Evolutionary conservation across 768 basidiomycete species (phyloP).

Genomic region (Trametes meyenii): DNA sequence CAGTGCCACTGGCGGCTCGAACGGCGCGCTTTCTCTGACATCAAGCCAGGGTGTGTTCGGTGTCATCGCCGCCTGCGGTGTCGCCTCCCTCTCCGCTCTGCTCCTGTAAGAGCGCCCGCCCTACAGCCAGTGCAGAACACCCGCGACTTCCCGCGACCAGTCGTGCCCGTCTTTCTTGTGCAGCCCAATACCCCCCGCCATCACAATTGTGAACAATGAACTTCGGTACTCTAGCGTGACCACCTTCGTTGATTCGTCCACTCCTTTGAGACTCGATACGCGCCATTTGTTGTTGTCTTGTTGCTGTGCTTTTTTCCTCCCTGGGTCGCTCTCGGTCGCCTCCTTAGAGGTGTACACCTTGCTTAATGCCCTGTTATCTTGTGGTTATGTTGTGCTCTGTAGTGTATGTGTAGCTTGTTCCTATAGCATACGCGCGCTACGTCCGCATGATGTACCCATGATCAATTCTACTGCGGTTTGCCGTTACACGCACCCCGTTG

Average conservation of each 20-base stretch:
- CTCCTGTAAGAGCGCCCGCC: conserved; percentile 18
- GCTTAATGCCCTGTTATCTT: not conserved
- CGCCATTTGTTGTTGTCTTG: not conserved
- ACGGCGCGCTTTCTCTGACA: conserved; percentile 13
- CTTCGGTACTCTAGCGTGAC: conserved; percentile 3
- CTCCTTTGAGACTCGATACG: conserved; percentile 3
- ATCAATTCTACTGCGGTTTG: not conserved
- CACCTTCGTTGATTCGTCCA: conserved; percentile 15
- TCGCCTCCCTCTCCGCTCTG: conserved; percentile 28
- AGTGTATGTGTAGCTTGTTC: conserved; percentile 13
- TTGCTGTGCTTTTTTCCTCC: conserved; percentile 3
- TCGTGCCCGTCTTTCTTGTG: conserved; percentile 6
- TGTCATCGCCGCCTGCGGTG: conserved; percentile 27
- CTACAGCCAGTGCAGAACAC: not conserved
- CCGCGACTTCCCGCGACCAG: not conserved
- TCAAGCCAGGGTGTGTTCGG: conserved; percentile 22
- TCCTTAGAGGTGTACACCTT: conserved; percentile 5
- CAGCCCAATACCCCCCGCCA: conserved; percentile 7
- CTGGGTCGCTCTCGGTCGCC: conserved; percentile 6
- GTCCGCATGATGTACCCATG: conserved; percentile 15
- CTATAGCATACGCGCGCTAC: conserved; percentile 8
- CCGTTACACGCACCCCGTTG: not conserved
- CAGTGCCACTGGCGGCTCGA: conserved; percentile 9
- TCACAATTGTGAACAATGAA: conserved; percentile 4
- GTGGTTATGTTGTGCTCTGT: conserved; percentile 3